Percentiles rank a stretch among this genome's conserved stretches.
Evolutionary conservation across 2,329 filamentous ascomycete species (phyloP).

Genomic region (Hawksworthiomyces lignivorus): DNA sequence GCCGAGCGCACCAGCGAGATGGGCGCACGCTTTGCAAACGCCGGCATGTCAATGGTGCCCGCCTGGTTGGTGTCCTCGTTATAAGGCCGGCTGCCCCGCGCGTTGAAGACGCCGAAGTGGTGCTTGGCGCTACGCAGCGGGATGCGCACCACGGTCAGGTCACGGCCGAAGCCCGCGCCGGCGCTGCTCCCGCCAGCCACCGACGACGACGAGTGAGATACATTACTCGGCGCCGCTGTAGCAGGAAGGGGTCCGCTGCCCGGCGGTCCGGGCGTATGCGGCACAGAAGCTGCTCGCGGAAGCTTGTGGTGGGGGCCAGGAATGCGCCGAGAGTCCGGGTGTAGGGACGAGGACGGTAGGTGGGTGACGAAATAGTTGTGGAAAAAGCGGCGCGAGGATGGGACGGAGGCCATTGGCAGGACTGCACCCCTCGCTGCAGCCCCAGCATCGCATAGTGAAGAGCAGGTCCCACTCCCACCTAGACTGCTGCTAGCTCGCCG

Average conservation of each 20-base stretch:
- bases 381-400: slow-evolving; percentile 42
- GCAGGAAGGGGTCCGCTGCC: slow-evolving; percentile 46
- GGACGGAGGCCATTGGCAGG: background rate
- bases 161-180: slow-evolving; percentile 41
- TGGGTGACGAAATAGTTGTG: slow-evolving; percentile 98
- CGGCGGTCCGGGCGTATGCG: slow-evolving; percentile 51
- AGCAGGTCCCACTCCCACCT: too few relatives aligned
- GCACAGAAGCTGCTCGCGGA: slow-evolving; percentile 74
- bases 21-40: slow-evolving; percentile 79
- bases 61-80: slow-evolving; percentile 95
- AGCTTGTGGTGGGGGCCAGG: slow-evolving; percentile 72
- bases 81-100: slow-evolving; percentile 74
- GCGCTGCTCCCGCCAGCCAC: slow-evolving; percentile 25
- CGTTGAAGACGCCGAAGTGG: slow-evolving; percentile 77
- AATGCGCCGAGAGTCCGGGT: slow-evolving; percentile 68
- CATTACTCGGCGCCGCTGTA: slow-evolving; percentile 17
- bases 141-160: slow-evolving; percentile 91
- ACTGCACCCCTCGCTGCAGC: background rate
- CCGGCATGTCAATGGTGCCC: slow-evolving; percentile 83
- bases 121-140: slow-evolving; percentile 90
- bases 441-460: too few relatives aligned
- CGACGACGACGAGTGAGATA: too few relatives aligned
- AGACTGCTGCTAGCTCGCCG: background rate
- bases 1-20: slow-evolving; percentile 44
- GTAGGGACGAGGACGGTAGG: slow-evolving; percentile 83